Conservation (phyloP, 768 basidiomycete genomes). For the Lactifluus hygrophoroides region DNA sequence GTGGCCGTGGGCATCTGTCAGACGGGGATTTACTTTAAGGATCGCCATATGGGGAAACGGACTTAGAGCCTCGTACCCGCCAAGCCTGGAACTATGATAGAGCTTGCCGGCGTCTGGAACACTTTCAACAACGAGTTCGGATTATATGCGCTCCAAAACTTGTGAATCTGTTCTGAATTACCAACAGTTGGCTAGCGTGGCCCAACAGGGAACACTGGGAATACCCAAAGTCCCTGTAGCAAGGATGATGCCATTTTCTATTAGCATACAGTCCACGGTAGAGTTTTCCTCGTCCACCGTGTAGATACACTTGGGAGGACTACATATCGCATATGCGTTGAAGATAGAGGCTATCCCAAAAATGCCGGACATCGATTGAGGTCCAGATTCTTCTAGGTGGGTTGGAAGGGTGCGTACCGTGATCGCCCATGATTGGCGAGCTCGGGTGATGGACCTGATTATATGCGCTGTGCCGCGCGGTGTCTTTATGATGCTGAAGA, state of each 20-base stretch:
- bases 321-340: constrained; percentile 51
- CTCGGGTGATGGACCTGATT: background rate
- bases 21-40: background rate
- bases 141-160: constrained; percentile 24
- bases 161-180: constrained; percentile 20
- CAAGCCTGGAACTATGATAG: constrained; percentile 63
- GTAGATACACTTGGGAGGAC: constrained; percentile 45
- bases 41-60: background rate
- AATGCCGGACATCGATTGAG: background rate
- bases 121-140: constrained; percentile 25
- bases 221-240: constrained; percentile 7
- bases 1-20: constrained; percentile 72
- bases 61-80: constrained; percentile 37
- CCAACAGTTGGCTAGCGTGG: too few relatives aligned
- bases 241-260: constrained; percentile 8
- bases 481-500: background rate
- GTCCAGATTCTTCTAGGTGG: background rate
- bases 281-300: constrained; percentile 46
- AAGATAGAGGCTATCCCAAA: constrained; percentile 11
- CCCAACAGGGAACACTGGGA: constrained; percentile 12
- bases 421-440: background rate
- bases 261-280: constrained; percentile 7
- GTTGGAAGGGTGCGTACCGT: background rate
- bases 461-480: too few relatives aligned
- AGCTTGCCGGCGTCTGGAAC: constrained; percentile 24